Evolutionary conservation across 257 asterid species (phyloP), one percentile per base, ranked within the genome.

Genomic region (Solanum sejunctum): DNA sequence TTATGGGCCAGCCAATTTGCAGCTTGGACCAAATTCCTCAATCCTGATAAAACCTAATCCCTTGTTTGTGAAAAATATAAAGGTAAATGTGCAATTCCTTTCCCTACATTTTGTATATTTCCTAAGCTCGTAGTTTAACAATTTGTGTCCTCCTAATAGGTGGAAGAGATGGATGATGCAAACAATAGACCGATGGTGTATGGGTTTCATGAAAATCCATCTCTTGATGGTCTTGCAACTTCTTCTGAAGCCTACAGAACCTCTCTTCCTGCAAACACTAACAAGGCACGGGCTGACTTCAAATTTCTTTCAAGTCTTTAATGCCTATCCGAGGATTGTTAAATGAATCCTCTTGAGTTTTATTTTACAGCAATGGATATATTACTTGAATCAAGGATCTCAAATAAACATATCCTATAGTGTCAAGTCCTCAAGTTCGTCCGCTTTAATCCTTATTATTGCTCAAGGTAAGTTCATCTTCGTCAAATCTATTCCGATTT

Each of bases 11-110:
- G 91, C 90, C 81, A 88, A 81, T 57, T n/a, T 92, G 85, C 86
- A 85, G 86, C 93, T 95, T 71, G 95, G 98, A 86, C 98, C 99
- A 55, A 88, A 92, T 89, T 71, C 97, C 18, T 95, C 98, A 15
- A 85, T 94, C 73, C 82, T 95, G 91, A 88, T 95, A 61, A 92
- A 91, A 39, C 95, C 95, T 45, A 93, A 84, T 89, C 88, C 91
- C 77, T 88, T 89, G 15, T 88, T 95, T 36, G 98, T 95, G 86
- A 90, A 91, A 69, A 88, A 91, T 79, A 55, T 95, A 20, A 89
- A 90, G 98, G 99, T 95, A 92, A 80, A 11, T 84, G 16, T n/a
- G 79, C 64, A 69, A 69, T 39, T 61, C 23, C 13, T 10, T 82
- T 41, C 52, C 26, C 78, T 86, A 20, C 70, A 43, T 84, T 85